A percentile compares a stretch with the other conserved stretches of the same genome.
phyloP scores from a whole-genome alignment of 176 grass and related monocot genomes.

The Eleusine coracana region DNA sequence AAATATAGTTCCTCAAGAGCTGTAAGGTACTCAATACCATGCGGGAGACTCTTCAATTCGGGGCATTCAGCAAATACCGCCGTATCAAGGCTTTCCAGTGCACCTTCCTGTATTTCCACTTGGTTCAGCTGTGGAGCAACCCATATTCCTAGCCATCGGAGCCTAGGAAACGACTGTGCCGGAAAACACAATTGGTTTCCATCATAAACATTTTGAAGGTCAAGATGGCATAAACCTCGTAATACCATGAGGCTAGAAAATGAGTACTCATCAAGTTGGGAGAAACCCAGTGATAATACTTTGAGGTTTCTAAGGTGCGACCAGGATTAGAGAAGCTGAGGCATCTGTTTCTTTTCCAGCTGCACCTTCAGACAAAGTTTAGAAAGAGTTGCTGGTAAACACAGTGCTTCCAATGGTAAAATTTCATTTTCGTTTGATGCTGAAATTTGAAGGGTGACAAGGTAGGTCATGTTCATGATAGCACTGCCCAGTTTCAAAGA shows the following conservation, averaged over 20 bases:
- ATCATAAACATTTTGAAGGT: conserved; percentile 25
- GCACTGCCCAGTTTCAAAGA: conserved; percentile 1
- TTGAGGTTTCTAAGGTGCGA: neutral
- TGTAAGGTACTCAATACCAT: conserved; percentile 24
- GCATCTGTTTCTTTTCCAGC: conserved; percentile 28
- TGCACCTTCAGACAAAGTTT: neutral
- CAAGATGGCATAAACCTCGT: neutral
- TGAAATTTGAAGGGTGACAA: neutral
- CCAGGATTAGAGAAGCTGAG: conserved; percentile 31
- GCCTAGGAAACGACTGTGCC: conserved; percentile 31
- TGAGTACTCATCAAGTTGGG: conserved; percentile 39
- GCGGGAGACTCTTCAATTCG: conserved; percentile 30
- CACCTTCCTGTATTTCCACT: conserved; percentile 37
- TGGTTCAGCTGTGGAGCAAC: conserved; percentile 1
- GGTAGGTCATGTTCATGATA: conserved; percentile 29
- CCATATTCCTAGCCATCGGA: neutral
- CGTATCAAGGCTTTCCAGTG: conserved; percentile 29
- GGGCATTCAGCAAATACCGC: neutral
- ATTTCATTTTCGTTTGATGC: conserved; percentile 8
- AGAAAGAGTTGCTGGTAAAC: conserved; percentile 16
- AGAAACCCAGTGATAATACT: neutral
- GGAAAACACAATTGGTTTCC: conserved; percentile 30
- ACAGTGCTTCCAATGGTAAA: conserved; percentile 30
- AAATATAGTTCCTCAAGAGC: conserved; percentile 23
- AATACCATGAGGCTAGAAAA: conserved; percentile 22